Percentiles rank a stretch among this genome's conserved stretches.
Conservation (phyloP, 129 eudicot genomes). For the Silybum marianum region DNA sequence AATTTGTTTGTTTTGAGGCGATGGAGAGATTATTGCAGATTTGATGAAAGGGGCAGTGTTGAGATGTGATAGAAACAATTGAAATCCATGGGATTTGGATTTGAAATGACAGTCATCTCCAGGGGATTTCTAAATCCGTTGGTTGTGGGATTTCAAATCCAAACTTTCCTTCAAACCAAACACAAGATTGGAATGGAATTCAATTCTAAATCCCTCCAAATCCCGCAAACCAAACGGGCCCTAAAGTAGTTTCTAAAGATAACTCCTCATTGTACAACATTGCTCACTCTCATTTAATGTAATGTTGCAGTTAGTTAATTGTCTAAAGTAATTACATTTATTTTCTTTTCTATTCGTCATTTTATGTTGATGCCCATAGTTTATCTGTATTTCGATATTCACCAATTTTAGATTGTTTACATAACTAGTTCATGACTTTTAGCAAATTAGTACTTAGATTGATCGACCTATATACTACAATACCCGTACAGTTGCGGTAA, state of each 20-base stretch:
- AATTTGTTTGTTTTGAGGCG: too few species aligned
- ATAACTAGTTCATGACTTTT: not conserved
- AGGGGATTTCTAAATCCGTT: too few species aligned
- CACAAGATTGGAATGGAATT: too few species aligned
- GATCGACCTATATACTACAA: not conserved
- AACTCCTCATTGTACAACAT: not conserved
- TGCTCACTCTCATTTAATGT: not conserved
- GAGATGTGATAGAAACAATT: too few species aligned
- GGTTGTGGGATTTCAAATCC: not conserved
- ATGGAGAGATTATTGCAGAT: too few species aligned
- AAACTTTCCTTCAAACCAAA: too few species aligned
- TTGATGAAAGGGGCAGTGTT: too few species aligned
- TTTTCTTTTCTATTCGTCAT: not conserved
- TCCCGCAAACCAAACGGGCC: not conserved
- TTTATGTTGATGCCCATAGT: too few species aligned
- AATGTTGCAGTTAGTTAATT: too few species aligned
- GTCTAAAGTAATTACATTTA: not conserved
- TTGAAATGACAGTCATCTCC: too few species aligned
- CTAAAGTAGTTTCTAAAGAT: not conserved
- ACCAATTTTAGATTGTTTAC: not conserved
- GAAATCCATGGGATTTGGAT: too few species aligned
- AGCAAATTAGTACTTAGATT: not conserved
- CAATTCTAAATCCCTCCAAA: not conserved
- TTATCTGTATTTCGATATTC: not conserved
- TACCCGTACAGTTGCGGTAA: not conserved